These are phyloP conservation scores for Ophiostoma fasciatum DNA, from an alignment of 2,329 filamentous ascomycete species.

Conservation along the genomic window DNA sequence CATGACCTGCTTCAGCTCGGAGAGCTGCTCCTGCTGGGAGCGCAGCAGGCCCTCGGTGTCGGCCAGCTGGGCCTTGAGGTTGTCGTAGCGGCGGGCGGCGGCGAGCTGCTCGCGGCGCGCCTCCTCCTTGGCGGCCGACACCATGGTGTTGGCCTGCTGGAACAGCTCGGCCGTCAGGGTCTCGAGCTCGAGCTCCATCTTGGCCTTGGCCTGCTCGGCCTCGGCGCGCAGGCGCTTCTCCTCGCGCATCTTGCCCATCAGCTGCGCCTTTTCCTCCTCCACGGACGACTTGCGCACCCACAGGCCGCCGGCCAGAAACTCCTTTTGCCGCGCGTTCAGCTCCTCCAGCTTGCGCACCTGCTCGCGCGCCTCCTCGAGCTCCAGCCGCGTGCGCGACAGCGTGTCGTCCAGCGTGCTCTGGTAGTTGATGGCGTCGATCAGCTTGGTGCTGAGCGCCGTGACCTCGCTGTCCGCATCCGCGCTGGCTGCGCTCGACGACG, in stretches of 20 bases:
- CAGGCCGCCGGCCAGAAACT: slow-evolving; percentile 57
- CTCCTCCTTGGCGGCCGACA: slow-evolving; percentile 78
- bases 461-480: slow-evolving; percentile 58
- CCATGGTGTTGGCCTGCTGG: slow-evolving; percentile 97
- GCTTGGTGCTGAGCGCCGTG: slow-evolving; percentile 79
- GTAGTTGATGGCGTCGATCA: slow-evolving; percentile 95
- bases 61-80: slow-evolving; percentile 67
- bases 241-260: slow-evolving; percentile 44
- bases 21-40: slow-evolving; percentile 85
- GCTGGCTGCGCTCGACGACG: slow-evolving; percentile 24
- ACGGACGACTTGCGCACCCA: slow-evolving; percentile 60
- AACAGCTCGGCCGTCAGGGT: slow-evolving; percentile 85
- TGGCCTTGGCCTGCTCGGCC: slow-evolving; percentile 66
- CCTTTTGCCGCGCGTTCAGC: slow-evolving; percentile 50
- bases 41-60: slow-evolving; percentile 76
- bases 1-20: slow-evolving; percentile 84
- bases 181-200: slow-evolving; percentile 85
- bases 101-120: slow-evolving; percentile 72
- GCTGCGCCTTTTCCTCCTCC: slow-evolving; percentile 53
- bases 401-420: slow-evolving; percentile 86
- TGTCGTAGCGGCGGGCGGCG: slow-evolving; percentile 72
- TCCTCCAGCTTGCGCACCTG: slow-evolving; percentile 54
- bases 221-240: slow-evolving; percentile 51
- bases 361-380: slow-evolving; percentile 59
- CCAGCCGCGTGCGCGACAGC: slow-evolving; percentile 65